Evolutionary conservation across 129 eudicot species (phyloP), one percentile per base, ranked within the genome.

Genomic region (carrot (Daucus carota)): DNA sequence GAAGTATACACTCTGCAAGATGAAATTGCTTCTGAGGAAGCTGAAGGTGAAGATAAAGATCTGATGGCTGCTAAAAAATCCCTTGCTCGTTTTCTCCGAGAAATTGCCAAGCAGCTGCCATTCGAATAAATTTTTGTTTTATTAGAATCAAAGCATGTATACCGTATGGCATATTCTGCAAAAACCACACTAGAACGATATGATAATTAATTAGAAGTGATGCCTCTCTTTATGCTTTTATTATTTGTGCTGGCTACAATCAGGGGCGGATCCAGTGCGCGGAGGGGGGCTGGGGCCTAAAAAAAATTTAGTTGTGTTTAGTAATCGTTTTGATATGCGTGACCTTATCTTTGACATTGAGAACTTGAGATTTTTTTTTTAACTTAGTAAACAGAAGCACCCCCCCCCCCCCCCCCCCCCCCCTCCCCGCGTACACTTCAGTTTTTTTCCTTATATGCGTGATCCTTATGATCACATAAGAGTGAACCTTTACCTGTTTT

Each of bases 21-120:
- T 31, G 84, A 60, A 36, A 77, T 70, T 34, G 70, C 76, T 28
- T 77, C 82, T 75, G 83, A 79, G 78, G 90, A 88, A 72, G 83
- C 80, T 32, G 83, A 15, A 65, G 87, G 67, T 69, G 81, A 85
- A 87, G 85, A 87, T 71, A 82, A 72, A 66, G 76, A 73, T 17
- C 72, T 87, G 54, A 18, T 73, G 48, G 81, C 72, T 76, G 96
- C 93, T 54, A 63, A 88, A 85, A 87, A 81, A 46, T 76, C 84
- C 68, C 90, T 94, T 67, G 80, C 83, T 57, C 86, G 90, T 68
- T 94, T 91, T 80, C 92, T 94, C 77, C 70, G 70, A 29, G 66
- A 73, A 36, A 88, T 94, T 72, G 96, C 87, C 48, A 89, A 84
- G 84, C 96, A 89, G 72, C 73, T 84, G 28, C 90, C 88, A 44